Base-by-base conservation (phyloP, 2,329 filamentous ascomycete species). In the Thyridium curvatum region DNA sequence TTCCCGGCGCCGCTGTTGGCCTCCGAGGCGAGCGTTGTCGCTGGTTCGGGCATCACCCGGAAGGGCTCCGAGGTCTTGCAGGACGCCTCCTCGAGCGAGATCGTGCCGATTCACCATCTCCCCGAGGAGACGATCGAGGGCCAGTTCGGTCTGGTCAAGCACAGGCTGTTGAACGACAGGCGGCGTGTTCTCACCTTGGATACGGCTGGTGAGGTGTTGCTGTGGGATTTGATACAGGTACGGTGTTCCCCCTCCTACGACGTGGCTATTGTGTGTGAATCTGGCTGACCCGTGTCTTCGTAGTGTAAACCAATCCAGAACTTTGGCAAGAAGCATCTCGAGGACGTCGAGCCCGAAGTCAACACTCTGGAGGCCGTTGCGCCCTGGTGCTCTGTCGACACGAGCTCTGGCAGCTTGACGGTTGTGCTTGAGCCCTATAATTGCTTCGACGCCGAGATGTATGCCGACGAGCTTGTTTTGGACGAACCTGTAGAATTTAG, bases 391-490 rank as follows among this genome's bases (percentile, higher is more conserved):
- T 87, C 87, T 2, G 85, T 97, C 38, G 89, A 98, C 54, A 90
- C 91, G 15, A 84, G 91, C 50, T 97, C 91, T 4, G 93, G 93
- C 29, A 88, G 86, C 45, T 69, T 98, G 40, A 91, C 89, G 3
- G 91, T 96, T 3, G 83, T 94, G 14, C 63, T 98, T 14, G 93
- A 98, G 55, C 87, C 90, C 31, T 94, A 93, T 53, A 94, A 94
- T 50, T 96, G 90, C 58, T 98, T 98, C 51, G 93, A 98, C 61
- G 93, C 90, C 13, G 93, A 98, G 55, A 85, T 95, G 61, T 98
- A 98, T 58, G 91, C 89, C 1, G 93, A 98, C 56, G 90, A 97
- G 61, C 67, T 94, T 29, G 71, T 81, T 31, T 51, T 91, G 39
- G 75, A 84, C 10, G 82, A 88, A 45, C 69, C 77, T n/a, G 69